Percentiles rank a stretch among this genome's conserved stretches.
These are phyloP conservation scores for Yamadazyma philogaea DNA, from an alignment of 805 yeast genomes.

Conservation along the genomic window DNA sequence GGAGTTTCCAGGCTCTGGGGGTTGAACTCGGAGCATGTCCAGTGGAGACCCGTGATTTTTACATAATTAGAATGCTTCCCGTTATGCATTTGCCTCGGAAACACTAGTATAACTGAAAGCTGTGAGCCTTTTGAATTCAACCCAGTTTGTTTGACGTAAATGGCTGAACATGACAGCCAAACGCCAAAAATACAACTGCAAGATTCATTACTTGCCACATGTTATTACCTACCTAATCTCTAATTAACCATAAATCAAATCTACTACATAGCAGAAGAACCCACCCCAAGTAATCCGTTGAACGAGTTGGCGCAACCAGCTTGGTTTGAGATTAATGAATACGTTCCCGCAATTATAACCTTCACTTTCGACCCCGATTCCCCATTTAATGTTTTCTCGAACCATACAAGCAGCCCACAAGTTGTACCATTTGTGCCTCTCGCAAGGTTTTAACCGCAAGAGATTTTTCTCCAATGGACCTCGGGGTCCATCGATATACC, in stretches of 20 bases:
- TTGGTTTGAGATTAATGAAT: constrained; percentile 52
- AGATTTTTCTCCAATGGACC: constrained; percentile 87
- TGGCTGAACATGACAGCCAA: too few species aligned
- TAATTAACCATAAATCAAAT: constrained; percentile 43
- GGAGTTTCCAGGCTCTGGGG: too few species aligned
- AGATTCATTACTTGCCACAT: not conserved
- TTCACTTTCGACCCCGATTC: constrained; percentile 85
- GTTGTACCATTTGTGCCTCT: constrained; percentile 90
- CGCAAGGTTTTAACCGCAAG: constrained; percentile 69
- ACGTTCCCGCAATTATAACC: constrained; percentile 77
- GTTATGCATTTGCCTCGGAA: too few species aligned
- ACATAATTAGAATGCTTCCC: too few species aligned
- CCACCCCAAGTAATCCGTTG: constrained; percentile 61
- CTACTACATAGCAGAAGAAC: constrained; percentile 53
- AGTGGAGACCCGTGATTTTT: too few species aligned
- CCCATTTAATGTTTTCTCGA: constrained; percentile 69
- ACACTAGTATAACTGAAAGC: too few species aligned
- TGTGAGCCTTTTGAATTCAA: too few species aligned
- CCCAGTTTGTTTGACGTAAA: too few species aligned
- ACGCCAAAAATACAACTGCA: not conserved
- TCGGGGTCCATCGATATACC: constrained; percentile 86
- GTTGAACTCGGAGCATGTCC: too few species aligned
- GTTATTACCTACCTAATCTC: not conserved
- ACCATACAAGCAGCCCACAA: constrained; percentile 79
- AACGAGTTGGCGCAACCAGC: constrained; percentile 46